Percentiles rank a stretch among this genome's conserved stretches.
Evolutionary conservation across 352 stramenopile genomes (phyloP).

Genomic region (Pythium scleroteichum): DNA sequence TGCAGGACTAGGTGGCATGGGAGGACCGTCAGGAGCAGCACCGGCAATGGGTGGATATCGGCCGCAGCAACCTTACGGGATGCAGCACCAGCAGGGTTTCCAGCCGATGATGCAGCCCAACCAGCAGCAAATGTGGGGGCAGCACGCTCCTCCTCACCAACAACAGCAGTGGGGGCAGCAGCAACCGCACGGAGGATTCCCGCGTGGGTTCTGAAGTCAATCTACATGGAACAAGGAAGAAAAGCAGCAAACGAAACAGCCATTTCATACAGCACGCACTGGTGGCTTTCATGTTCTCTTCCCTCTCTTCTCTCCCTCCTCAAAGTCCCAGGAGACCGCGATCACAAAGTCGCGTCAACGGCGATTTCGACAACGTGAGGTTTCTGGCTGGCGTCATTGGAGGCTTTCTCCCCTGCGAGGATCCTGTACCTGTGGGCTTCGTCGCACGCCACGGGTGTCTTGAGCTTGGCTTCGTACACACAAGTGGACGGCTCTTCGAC

Average conservation of each 20-base stretch:
- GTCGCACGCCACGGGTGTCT: constrained; percentile 74
- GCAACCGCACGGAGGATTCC: constrained; percentile 29
- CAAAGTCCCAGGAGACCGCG: background rate
- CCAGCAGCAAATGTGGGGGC: constrained; percentile 21
- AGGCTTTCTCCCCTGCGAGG: constrained; percentile 12
- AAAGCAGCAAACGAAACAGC: background rate
- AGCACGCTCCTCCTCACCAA: constrained; percentile 6
- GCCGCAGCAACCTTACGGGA: constrained; percentile 27
- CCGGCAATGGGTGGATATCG: constrained; percentile 23
- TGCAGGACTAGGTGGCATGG: constrained; percentile 35
- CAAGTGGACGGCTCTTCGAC: constrained; percentile 87
- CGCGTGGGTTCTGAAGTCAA: constrained; percentile 25
- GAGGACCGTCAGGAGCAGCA: background rate
- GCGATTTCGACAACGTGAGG: constrained; percentile 71
- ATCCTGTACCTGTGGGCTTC: constrained; percentile 19
- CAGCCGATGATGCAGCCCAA: constrained; percentile 18
- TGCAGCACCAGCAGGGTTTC: constrained; percentile 22
- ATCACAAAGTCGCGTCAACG: constrained; percentile 49
- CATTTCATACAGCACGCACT: too few relatives aligned
- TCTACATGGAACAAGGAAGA: background rate
- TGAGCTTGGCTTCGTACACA: constrained; percentile 82
- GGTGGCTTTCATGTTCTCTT: constrained; percentile 10
- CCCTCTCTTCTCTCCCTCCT: too few relatives aligned
- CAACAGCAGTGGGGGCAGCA: constrained; percentile 38
- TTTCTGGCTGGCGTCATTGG: constrained; percentile 6